Conservation (phyloP, 768 basidiomycete genomes). For the Russula vinacea region DNA sequence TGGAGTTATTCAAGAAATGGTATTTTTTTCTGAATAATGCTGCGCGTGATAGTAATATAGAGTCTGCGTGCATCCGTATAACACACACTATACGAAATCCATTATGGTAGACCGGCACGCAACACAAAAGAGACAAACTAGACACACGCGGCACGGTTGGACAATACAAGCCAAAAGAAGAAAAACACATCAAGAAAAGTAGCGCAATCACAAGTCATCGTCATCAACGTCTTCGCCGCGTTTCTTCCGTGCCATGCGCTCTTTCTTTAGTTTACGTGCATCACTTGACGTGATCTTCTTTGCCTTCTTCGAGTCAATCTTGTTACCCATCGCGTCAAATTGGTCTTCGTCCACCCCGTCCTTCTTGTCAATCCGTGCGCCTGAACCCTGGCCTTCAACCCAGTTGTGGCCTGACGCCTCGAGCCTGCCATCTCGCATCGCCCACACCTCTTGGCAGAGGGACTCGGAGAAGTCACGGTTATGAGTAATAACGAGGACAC, state of each 20-base stretch:
- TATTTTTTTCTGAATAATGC: no score
- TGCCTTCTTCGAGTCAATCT: slow-evolving; percentile 77
- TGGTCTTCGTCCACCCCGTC: slow-evolving; percentile 85
- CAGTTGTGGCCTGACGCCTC: slow-evolving; percentile 99
- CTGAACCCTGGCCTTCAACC: slow-evolving; percentile 98
- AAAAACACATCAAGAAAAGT: not conserved
- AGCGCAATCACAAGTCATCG: slow-evolving; percentile 44
- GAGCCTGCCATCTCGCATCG: slow-evolving; percentile 94
- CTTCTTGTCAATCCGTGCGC: slow-evolving; percentile 91
- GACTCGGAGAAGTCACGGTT: slow-evolving; percentile 99
- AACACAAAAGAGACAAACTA: slow-evolving; percentile 17
- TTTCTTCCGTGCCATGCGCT: slow-evolving; percentile 88
- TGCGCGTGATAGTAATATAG: no score
- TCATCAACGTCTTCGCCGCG: slow-evolving; percentile 70
- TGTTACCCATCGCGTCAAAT: slow-evolving; percentile 99
- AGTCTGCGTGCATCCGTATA: slow-evolving; percentile 16
- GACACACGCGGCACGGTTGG: slow-evolving; percentile 27
- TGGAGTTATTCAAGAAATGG: no score
- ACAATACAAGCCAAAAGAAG: not conserved
- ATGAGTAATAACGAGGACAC: slow-evolving; percentile 97
- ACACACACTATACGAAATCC: slow-evolving; percentile 7
- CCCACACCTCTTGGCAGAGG: slow-evolving; percentile 97
- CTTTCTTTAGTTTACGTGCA: slow-evolving; percentile 93
- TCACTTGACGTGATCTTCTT: slow-evolving; percentile 86
- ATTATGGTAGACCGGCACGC: slow-evolving; percentile 20